Percentiles rank a stretch among this genome's conserved stretches.
phyloP scores from a whole-genome alignment of 2,329 filamentous ascomycete species.

The Grosmannia clavigera region DNA sequence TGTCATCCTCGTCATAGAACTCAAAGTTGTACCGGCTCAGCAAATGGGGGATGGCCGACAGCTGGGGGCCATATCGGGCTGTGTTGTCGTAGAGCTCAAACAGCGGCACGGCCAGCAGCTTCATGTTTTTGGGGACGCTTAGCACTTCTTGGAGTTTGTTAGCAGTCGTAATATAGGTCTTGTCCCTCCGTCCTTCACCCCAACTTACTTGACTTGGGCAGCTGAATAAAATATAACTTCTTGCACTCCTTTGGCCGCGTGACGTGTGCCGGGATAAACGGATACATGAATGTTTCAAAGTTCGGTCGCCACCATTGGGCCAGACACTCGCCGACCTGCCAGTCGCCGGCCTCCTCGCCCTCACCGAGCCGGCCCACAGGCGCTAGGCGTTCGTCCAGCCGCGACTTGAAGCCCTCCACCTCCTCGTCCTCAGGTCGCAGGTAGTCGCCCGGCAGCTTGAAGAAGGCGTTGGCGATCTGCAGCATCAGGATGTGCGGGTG shows the following conservation, averaged over 20 bases:
- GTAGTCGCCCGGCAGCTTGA: slow-evolving; percentile 96
- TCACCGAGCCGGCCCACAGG: slow-evolving; percentile 80
- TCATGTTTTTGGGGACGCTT: slow-evolving; percentile 99
- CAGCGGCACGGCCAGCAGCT: slow-evolving; percentile 86
- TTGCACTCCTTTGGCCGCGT: slow-evolving; percentile 98
- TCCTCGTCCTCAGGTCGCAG: slow-evolving; percentile 82
- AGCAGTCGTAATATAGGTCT: neutral
- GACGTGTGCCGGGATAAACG: slow-evolving; percentile 91
- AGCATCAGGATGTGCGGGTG: slow-evolving; percentile 98
- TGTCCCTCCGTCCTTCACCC: neutral
- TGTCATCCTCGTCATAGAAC: slow-evolving; percentile 86
- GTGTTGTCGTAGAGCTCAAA: slow-evolving; percentile 99
- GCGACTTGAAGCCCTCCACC: slow-evolving; percentile 83
- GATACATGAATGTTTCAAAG: slow-evolving; percentile 99
- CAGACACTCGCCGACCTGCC: slow-evolving; percentile 88
- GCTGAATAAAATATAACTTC: slow-evolving; percentile 94
- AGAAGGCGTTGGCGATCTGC: slow-evolving; percentile 98
- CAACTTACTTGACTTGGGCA: slow-evolving; percentile 72
- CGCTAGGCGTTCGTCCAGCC: slow-evolving; percentile 84
- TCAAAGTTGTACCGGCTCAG: slow-evolving; percentile 95
- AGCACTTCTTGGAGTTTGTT: slow-evolving; percentile 56
- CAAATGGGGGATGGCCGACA: slow-evolving; percentile 90
- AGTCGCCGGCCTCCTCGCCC: slow-evolving; percentile 73
- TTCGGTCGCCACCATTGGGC: slow-evolving; percentile 99
- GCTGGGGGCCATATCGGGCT: slow-evolving; percentile 83